Evolutionary conservation across 2,329 filamentous ascomycete species (phyloP).

Genomic region (Scortechinia acanthostroma): DNA sequence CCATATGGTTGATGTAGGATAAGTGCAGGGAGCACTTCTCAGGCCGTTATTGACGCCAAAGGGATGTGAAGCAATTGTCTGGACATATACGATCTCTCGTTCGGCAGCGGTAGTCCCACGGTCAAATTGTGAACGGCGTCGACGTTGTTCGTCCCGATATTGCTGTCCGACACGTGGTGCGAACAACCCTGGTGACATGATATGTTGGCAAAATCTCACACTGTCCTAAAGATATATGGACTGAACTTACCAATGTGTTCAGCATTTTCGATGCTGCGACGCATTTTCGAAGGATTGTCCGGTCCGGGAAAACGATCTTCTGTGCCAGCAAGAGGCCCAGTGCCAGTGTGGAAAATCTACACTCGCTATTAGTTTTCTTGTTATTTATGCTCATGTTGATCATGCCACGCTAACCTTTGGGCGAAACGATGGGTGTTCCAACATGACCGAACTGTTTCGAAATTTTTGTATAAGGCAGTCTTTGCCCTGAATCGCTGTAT

Average conservation of each 20-base stretch:
- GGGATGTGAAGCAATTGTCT: neutral
- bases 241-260: slow-evolving; percentile 66
- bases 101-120: slow-evolving; percentile 54
- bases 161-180: slow-evolving; percentile 72
- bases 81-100: slow-evolving; percentile 1
- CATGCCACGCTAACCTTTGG: slow-evolving; percentile 57
- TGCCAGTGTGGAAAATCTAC: slow-evolving; percentile 41
- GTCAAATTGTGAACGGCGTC: slow-evolving; percentile 72
- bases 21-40: neutral
- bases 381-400: slow-evolving; percentile 3
- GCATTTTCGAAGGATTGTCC: slow-evolving; percentile 82
- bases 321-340: slow-evolving; percentile 43
- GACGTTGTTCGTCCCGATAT: slow-evolving; percentile 68
- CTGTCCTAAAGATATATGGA: neutral
- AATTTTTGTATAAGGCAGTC: slow-evolving; percentile 92
- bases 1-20: neutral
- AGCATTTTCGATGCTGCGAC: slow-evolving; percentile 79
- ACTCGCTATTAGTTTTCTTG: slow-evolving; percentile 26
- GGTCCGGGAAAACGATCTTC: slow-evolving; percentile 67
- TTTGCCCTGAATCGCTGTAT: slow-evolving; percentile 76
- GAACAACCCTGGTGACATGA: slow-evolving; percentile 55
- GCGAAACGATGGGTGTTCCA: slow-evolving; percentile 73
- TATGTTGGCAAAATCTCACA: neutral
- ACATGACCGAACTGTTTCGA: slow-evolving; percentile 91
- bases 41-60: neutral